These are phyloP conservation scores for Euphrasia arctica DNA, from an alignment of 305 asterid genomes.

Conservation along the genomic window DNA sequence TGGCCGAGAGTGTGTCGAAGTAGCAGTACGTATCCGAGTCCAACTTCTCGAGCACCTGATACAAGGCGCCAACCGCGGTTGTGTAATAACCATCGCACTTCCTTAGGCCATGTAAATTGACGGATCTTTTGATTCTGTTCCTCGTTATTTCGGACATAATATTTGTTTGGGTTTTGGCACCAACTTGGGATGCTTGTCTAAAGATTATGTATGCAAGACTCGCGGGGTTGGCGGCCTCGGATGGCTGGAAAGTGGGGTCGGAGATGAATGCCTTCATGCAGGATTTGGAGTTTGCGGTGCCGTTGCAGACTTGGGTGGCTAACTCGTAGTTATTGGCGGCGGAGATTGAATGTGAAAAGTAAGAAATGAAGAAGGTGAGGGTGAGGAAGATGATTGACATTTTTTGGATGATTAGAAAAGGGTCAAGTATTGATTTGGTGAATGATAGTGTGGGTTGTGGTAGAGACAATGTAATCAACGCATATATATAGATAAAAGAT, in stretches of 20 bases:
- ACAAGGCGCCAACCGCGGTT: slow-evolving; percentile 20
- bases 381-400: slow-evolving; percentile 2
- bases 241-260: slow-evolving; percentile 28
- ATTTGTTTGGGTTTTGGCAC: slow-evolving; percentile 23
- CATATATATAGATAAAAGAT: no score
- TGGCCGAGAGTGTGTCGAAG: slow-evolving; percentile 22
- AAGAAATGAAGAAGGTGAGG: slow-evolving; percentile 6
- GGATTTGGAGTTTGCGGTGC: slow-evolving; percentile 34
- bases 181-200: slow-evolving; percentile 26
- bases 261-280: slow-evolving; percentile 39
- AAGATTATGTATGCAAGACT: slow-evolving; percentile 35
- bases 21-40: slow-evolving; percentile 30
- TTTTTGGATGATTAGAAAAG: no score
- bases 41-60: slow-evolving; percentile 23
- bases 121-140: no score
- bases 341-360: not conserved
- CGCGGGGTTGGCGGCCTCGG: slow-evolving; percentile 35
- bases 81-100: slow-evolving; percentile 29
- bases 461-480: no score
- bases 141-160: no score
- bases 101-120: not conserved
- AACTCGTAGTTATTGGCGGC: slow-evolving; percentile 18
- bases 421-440: no score
- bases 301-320: slow-evolving; percentile 39
- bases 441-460: no score